Percentiles rank a stretch among this genome's conserved stretches.
phyloP scores from a whole-genome alignment of 495 filamentous ascomycete genomes.

The Penicillium pulvis region DNA sequence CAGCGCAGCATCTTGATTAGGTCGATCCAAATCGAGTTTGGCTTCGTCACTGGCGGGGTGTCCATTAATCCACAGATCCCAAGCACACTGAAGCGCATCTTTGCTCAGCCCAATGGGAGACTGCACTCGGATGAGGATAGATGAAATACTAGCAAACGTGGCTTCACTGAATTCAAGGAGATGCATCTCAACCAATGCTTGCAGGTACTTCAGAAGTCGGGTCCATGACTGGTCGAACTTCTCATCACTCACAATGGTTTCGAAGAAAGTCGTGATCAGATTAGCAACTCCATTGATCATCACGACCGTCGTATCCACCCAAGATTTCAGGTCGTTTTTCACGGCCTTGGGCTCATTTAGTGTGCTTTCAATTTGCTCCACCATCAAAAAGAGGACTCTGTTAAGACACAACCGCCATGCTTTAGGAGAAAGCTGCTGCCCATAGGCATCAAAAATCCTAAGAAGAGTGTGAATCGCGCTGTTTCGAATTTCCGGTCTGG shows the following conservation, averaged over 20 bases:
- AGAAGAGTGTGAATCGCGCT: conserved; percentile 89
- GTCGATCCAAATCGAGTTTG: conserved; percentile 41
- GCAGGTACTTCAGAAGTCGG: conserved; percentile 67
- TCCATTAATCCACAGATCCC: conserved; percentile 71
- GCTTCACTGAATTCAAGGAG: conserved; percentile 71
- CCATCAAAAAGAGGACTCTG: conserved; percentile 74
- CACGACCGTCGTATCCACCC: conserved; percentile 78
- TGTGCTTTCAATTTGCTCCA: conserved; percentile 49
- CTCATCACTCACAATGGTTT: conserved; percentile 56
- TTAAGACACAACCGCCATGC: conserved; percentile 85
- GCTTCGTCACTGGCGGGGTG: conserved; percentile 56
- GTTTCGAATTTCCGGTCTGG: conserved; percentile 83
- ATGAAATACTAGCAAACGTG: conserved; percentile 66
- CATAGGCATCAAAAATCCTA: conserved; percentile 89
- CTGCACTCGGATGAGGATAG: conserved; percentile 63
- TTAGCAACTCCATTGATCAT: conserved; percentile 69
- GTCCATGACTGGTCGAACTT: conserved; percentile 67
- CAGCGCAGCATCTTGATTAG: conserved; percentile 75
- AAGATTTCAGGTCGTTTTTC: conserved; percentile 45
- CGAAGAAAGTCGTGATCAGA: conserved; percentile 68
- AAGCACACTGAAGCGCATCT: conserved; percentile 61
- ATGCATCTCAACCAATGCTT: conserved; percentile 57
- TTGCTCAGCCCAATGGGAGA: conserved; percentile 51
- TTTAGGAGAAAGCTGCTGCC: conserved; percentile 72
- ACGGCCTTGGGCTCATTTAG: conserved; percentile 25